A percentile compares a stretch with the other conserved stretches of the same genome.
Evolutionary conservation across 208 protist genomes (phyloP).

Genomic region (Trypanosoma lewisi): DNA sequence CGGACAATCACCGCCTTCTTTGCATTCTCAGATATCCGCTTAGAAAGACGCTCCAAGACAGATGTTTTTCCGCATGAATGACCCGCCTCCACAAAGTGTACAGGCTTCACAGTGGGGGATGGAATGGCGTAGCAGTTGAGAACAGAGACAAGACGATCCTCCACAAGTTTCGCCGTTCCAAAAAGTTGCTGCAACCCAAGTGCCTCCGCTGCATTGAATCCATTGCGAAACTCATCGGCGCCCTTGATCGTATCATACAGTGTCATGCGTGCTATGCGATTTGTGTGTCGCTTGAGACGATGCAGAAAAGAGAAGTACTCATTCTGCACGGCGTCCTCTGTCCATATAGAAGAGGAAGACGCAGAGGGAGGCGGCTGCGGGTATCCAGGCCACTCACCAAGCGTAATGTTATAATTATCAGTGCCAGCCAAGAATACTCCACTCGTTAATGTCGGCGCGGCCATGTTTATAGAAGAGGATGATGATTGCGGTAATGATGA

Average conservation of each 20-base stretch:
- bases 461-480: conserved; percentile 10
- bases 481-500: too few relatives aligned
- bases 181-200: conserved; percentile 75
- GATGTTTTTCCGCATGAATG: conserved; percentile 72
- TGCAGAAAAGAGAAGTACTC: conserved; percentile 79
- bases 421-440: conserved; percentile 68
- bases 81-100: conserved; percentile 79
- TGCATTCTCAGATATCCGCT: conserved; percentile 36
- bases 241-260: conserved; percentile 53
- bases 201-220: conserved; percentile 60
- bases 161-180: conserved; percentile 71
- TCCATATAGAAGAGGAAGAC: conserved; percentile 11
- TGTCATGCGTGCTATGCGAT: conserved; percentile 52
- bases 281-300: conserved; percentile 51
- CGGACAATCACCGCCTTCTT: conserved; percentile 69
- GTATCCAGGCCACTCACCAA: conserved; percentile 63
- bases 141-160: conserved; percentile 66
- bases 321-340: conserved; percentile 45
- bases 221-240: conserved; percentile 50
- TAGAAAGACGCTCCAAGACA: conserved; percentile 60
- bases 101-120: conserved; percentile 48
- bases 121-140: conserved; percentile 50
- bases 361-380: conserved; percentile 33
- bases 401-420: conserved; percentile 48
- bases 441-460: conserved; percentile 11